Evolutionary conservation across 305 asterid species (phyloP).

Genomic region (Rubia balearica): DNA sequence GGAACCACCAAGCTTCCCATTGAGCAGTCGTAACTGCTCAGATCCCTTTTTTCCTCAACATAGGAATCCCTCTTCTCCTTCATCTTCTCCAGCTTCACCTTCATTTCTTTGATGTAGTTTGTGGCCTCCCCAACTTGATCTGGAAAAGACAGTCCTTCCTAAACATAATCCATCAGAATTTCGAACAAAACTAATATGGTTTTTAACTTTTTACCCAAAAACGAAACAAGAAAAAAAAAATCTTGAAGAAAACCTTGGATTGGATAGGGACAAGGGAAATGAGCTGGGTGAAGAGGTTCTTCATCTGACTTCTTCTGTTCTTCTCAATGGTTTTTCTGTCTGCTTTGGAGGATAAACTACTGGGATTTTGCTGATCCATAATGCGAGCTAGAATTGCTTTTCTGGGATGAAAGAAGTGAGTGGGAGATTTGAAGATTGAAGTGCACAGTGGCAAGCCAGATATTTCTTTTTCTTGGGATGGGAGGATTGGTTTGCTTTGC

Average conservation of each 20-base stretch:
- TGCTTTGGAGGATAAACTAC: slow-evolving; percentile 29
- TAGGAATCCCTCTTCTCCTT: slow-evolving; percentile 37
- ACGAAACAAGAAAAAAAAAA: neutral
- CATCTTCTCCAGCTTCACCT: slow-evolving; percentile 45
- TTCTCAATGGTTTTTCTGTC: slow-evolving; percentile 63
- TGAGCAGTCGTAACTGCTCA: slow-evolving; percentile 8
- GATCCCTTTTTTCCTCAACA: neutral
- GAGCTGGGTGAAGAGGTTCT: slow-evolving; percentile 41
- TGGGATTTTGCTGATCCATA: slow-evolving; percentile 53
- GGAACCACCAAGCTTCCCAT: slow-evolving; percentile 19
- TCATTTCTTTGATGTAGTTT: slow-evolving; percentile 45
- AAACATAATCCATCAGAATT: neutral
- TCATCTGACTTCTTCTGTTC: slow-evolving; percentile 58
- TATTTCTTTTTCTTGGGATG: too few relatives aligned
- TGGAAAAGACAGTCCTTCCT: slow-evolving; percentile 43
- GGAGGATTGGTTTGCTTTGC: neutral
- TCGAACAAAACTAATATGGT: too few relatives aligned
- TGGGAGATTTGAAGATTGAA: neutral
- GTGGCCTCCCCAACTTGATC: slow-evolving; percentile 63
- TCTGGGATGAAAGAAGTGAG: neutral
- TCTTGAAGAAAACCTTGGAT: slow-evolving; percentile 30
- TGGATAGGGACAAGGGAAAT: slow-evolving; percentile 45
- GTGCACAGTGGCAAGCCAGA: neutral
- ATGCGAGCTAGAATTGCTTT: too few relatives aligned
- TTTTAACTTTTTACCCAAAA: too few relatives aligned